phyloP scores from a whole-genome alignment of 257 asterid species.

The Linaria vulgaris region DNA sequence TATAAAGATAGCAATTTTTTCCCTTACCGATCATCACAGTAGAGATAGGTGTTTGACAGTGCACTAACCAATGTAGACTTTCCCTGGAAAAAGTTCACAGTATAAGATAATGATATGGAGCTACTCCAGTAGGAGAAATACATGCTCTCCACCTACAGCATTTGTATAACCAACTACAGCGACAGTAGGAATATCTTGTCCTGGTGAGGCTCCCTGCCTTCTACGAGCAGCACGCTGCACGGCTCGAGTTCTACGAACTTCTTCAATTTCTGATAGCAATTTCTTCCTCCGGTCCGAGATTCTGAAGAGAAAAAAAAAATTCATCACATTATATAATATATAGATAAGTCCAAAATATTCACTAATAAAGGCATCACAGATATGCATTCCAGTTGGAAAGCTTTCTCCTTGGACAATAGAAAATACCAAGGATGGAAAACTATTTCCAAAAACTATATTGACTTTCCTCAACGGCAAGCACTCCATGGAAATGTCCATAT shows the following conservation, averaged over 20 bases:
- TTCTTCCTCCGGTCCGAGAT: slow-evolving; percentile 76
- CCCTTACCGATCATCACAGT: slow-evolving; percentile 84
- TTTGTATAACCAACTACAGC: slow-evolving; percentile 98
- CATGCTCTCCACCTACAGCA: slow-evolving; percentile 64
- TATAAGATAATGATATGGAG: slow-evolving; percentile 21
- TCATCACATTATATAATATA: slow-evolving; percentile 2
- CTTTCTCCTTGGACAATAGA: slow-evolving; percentile 1
- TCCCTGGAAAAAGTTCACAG: slow-evolving; percentile 55
- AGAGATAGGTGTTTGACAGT: slow-evolving; percentile 72
- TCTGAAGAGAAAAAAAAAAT: slow-evolving; percentile 47
- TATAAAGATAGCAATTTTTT: slow-evolving; percentile 8
- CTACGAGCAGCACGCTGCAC: slow-evolving; percentile 86
- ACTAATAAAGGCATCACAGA: background rate
- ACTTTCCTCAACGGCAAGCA: background rate
- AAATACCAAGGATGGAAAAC: background rate
- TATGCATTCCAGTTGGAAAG: slow-evolving; percentile 13
- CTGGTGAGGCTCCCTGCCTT: slow-evolving; percentile 63
- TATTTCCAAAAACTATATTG: background rate
- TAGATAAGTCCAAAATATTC: slow-evolving; percentile 10
- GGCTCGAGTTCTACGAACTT: slow-evolving; percentile 89
- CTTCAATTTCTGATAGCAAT: slow-evolving; percentile 75
- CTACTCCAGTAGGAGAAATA: slow-evolving; percentile 17
- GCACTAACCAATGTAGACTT: slow-evolving; percentile 87
- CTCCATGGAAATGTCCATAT: background rate
- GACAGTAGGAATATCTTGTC: slow-evolving; percentile 73